A percentile compares a stretch with the other conserved stretches of the same genome.
These are phyloP conservation scores for Boeremia lycopersici DNA, from an alignment of 2,329 filamentous ascomycete genomes.

Conservation along the genomic window DNA sequence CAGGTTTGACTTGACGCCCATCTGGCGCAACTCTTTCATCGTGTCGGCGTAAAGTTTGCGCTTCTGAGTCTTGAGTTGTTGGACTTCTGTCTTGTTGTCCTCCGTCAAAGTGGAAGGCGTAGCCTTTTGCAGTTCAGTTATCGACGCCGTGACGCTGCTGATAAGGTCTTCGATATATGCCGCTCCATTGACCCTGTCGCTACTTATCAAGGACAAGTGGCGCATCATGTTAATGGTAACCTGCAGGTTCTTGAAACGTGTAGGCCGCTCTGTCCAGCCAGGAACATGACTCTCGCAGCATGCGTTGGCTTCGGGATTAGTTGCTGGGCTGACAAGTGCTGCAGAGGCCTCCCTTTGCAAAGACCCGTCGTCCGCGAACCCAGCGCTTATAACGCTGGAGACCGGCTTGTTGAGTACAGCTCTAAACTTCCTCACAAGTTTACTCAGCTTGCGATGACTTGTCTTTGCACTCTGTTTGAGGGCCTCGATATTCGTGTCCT, in stretches of 20 bases:
- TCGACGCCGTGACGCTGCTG: slow-evolving; percentile 69
- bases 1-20: slow-evolving; percentile 88
- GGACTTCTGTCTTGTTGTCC: slow-evolving; percentile 81
- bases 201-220: slow-evolving; percentile 62
- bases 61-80: slow-evolving; percentile 90
- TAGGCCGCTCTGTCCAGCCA: slow-evolving; percentile 54
- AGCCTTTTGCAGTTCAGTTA: slow-evolving; percentile 77
- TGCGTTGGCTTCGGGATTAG: slow-evolving; percentile 23
- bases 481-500: slow-evolving; percentile 92
- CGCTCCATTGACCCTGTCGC: slow-evolving; percentile 61
- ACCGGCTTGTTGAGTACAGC: slow-evolving; percentile 77
- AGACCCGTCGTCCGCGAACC: slow-evolving; percentile 37
- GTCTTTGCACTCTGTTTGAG: slow-evolving; percentile 86
- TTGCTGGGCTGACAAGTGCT: slow-evolving; percentile 16
- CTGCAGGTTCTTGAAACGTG: slow-evolving; percentile 72
- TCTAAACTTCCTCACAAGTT: slow-evolving; percentile 88
- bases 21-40: slow-evolving; percentile 78
- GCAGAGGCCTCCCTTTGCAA: slow-evolving; percentile 18
- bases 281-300: slow-evolving; percentile 32
- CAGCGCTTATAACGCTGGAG: slow-evolving; percentile 58
- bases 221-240: slow-evolving; percentile 78
- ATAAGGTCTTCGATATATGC: slow-evolving; percentile 70
- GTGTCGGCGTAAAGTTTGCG: slow-evolving; percentile 89
- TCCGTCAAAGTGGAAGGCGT: slow-evolving; percentile 83
- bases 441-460: slow-evolving; percentile 91